Evolutionary conservation across 345 rosid species (phyloP).

Genomic region (Hevea brasiliensis): DNA sequence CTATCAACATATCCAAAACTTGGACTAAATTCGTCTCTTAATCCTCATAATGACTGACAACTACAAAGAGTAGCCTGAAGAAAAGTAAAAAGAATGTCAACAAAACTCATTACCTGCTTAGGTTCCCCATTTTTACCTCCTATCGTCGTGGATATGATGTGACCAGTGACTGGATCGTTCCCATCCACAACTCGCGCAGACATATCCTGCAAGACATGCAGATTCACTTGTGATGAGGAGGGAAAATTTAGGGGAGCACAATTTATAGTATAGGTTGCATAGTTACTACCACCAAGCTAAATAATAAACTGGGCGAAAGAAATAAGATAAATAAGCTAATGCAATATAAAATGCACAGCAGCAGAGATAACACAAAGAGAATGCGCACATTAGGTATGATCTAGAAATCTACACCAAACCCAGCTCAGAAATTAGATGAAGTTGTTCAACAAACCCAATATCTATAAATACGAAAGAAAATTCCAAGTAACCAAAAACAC

Average conservation of each 20-base stretch:
- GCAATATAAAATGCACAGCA: too few species aligned
- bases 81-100: background rate
- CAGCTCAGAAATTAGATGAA: background rate
- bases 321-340: background rate
- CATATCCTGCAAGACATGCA: constrained; percentile 56
- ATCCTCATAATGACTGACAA: background rate
- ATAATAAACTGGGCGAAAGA: background rate
- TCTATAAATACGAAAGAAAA: background rate
- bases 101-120: constrained; percentile 49
- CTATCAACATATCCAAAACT: background rate
- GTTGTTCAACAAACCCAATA: background rate
- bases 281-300: background rate
- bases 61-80: background rate
- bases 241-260: background rate
- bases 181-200: constrained; percentile 62
- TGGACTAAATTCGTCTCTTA: background rate
- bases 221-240: background rate
- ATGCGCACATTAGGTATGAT: background rate
- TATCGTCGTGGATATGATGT: constrained; percentile 82
- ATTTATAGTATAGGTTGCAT: background rate
- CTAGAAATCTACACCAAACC: background rate
- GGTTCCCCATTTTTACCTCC: constrained; percentile 96
- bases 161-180: constrained; percentile 81
- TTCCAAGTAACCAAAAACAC: background rate
- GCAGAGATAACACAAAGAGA: background rate